These are phyloP conservation scores for Arachnomyces sp. DNA, from an alignment of 2,329 filamentous ascomycete species.

Conservation along the genomic window DNA sequence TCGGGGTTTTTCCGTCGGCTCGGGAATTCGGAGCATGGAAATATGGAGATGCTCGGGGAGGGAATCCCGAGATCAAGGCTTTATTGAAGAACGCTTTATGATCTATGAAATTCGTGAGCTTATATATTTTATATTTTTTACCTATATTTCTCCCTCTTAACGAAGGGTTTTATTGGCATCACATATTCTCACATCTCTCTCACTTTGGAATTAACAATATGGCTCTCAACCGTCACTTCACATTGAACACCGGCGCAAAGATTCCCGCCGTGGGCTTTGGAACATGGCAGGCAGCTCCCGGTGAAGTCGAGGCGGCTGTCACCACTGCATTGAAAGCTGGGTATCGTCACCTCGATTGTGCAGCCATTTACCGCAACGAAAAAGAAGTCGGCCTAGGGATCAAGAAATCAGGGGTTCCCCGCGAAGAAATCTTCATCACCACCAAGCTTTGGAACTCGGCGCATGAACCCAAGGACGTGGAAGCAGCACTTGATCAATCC, in stretches of 20 bases:
- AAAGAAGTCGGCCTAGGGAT: slow-evolving; percentile 38
- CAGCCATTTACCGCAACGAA: slow-evolving; percentile 39
- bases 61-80: too few species aligned
- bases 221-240: slow-evolving; percentile 15
- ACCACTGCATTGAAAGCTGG: slow-evolving; percentile 39
- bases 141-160: too few species aligned
- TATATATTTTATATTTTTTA: too few species aligned
- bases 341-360: slow-evolving; percentile 49
- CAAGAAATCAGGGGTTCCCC: slow-evolving; percentile 22
- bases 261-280: slow-evolving; percentile 40
- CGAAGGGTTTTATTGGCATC: too few species aligned
- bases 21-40: too few species aligned
- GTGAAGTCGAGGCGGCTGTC: slow-evolving; percentile 40
- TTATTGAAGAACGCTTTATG: too few species aligned
- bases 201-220: too few species aligned
- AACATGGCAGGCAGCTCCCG: slow-evolving; percentile 56
- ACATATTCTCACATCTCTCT: too few species aligned
- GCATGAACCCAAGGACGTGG: slow-evolving; percentile 24
- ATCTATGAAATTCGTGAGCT: too few species aligned
- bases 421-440: slow-evolving; percentile 35
- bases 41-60: too few species aligned
- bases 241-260: slow-evolving; percentile 30
- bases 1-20: too few species aligned
- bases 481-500: slow-evolving; percentile 45
- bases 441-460: slow-evolving; percentile 35